Percentiles rank a stretch among this genome's conserved stretches.
Evolutionary conservation across 2,329 filamentous ascomycete genomes (phyloP).

Genomic region (Biscogniauxia marginata): DNA sequence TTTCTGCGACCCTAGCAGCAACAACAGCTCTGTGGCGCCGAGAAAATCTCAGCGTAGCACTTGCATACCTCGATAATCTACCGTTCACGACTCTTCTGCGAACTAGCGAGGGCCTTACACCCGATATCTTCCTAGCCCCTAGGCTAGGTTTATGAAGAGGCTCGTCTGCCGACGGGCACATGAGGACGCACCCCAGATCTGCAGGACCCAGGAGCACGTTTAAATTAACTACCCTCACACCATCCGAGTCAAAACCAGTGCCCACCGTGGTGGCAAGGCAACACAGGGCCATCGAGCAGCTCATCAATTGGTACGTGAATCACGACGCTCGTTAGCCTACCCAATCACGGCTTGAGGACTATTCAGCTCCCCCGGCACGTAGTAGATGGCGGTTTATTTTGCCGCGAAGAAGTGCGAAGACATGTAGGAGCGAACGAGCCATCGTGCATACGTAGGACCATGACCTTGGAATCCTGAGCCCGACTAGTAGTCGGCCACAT

Average conservation of each 20-base stretch:
- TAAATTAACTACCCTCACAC: slow-evolving; percentile 8
- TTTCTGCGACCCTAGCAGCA: background rate
- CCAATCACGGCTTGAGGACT: slow-evolving; percentile 5
- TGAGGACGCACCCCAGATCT: slow-evolving; percentile 4
- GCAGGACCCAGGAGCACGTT: slow-evolving; percentile 15
- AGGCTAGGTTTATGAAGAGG: background rate
- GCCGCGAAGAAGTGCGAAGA: background rate
- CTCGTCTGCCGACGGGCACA: background rate
- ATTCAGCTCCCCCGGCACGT: slow-evolving; percentile 17
- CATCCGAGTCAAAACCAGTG: slow-evolving; percentile 1
- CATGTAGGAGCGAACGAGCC: background rate
- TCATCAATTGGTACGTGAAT: slow-evolving; percentile 22
- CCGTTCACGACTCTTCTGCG: background rate
- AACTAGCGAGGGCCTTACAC: background rate
- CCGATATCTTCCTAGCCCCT: background rate
- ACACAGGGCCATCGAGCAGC: slow-evolving; percentile 12
- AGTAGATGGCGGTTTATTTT: slow-evolving; percentile 3
- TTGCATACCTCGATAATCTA: background rate
- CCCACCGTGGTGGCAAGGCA: slow-evolving; percentile 4
- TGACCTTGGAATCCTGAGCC: slow-evolving; percentile 15
- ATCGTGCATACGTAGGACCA: background rate
- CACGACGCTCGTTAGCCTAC: slow-evolving; percentile 9
- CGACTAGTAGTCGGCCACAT: slow-evolving; percentile 16
- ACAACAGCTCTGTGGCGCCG: background rate
- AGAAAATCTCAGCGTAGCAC: background rate